Evolutionary conservation across 345 rosid species (phyloP).

Genomic region (Sisymbrium altissimum): DNA sequence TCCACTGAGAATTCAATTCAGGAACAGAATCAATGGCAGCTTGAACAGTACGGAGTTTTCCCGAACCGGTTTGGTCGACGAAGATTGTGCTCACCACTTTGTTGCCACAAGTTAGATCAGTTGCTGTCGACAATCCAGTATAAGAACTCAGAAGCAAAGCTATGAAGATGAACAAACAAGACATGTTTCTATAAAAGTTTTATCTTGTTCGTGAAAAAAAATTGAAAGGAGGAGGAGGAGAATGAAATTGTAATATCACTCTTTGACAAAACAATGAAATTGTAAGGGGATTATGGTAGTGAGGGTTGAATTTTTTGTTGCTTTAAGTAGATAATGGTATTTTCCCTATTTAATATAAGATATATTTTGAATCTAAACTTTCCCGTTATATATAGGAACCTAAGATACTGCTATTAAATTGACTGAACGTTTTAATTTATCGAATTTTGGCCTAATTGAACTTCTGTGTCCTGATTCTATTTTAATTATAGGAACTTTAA

Average conservation of each 20-base stretch:
- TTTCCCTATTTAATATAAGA: constrained; percentile 13
- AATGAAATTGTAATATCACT: constrained; percentile 14
- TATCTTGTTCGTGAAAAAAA: not conserved
- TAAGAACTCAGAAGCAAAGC: constrained; percentile 22
- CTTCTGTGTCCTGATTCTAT: constrained; percentile 20
- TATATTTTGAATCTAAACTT: constrained; percentile 10
- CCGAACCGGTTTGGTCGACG: constrained; percentile 28
- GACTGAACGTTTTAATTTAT: not conserved
- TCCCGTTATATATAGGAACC: not conserved
- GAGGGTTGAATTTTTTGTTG: not conserved
- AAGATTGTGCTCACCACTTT: constrained; percentile 29
- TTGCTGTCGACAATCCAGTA: constrained; percentile 8
- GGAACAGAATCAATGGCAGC: constrained; percentile 21
- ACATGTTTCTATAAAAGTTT: not conserved
- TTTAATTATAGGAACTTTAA: not conserved
- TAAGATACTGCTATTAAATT: not conserved
- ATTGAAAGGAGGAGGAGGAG: not conserved
- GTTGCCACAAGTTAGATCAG: constrained; percentile 28
- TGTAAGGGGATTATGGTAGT: not conserved
- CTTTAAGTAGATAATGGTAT: not conserved
- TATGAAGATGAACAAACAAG: constrained; percentile 19
- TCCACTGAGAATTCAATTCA: constrained; percentile 19
- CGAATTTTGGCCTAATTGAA: not conserved
- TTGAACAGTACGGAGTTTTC: constrained; percentile 17
- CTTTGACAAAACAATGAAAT: not conserved